Evolutionary conservation across 83 land plant species (phyloP).

Genomic region (Thuja plicata): DNA sequence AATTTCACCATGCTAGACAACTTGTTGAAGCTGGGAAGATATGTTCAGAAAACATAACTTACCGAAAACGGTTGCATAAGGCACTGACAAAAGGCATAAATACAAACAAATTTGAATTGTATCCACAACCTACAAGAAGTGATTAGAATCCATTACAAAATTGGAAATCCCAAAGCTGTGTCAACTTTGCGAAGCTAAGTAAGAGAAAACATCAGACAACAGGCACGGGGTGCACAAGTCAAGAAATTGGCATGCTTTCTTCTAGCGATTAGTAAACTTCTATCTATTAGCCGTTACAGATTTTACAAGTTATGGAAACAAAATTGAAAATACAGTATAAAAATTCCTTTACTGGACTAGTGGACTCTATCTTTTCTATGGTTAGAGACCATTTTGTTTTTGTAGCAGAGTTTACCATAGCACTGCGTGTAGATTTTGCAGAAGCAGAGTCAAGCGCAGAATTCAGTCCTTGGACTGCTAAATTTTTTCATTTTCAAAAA

Average conservation of each 20-base stretch:
- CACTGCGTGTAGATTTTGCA: too few species aligned
- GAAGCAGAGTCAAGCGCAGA: too few species aligned
- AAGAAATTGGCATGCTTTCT: neutral
- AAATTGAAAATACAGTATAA: neutral
- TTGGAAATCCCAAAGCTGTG: neutral
- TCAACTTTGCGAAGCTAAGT: neutral
- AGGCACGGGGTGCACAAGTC: neutral
- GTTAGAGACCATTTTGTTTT: neutral
- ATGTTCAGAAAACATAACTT: neutral
- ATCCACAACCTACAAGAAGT: neutral
- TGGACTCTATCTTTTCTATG: neutral
- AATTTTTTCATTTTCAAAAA: too few species aligned
- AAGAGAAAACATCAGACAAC: neutral
- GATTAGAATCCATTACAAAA: neutral
- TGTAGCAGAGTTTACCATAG: neutral
- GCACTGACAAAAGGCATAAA: neutral
- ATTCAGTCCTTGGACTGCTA: too few species aligned
- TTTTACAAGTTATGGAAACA: neutral
- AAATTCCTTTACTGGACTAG: neutral
- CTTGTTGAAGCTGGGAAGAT: too few species aligned
- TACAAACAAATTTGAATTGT: neutral
- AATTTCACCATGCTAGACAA: too few species aligned
- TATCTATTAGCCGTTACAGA: neutral
- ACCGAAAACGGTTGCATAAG: neutral
- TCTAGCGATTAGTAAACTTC: neutral